A percentile compares a stretch with the other conserved stretches of the same genome.
phyloP scores from a whole-genome alignment of 345 rosid genomes.

The Eucalyptus erythrocorys region DNA sequence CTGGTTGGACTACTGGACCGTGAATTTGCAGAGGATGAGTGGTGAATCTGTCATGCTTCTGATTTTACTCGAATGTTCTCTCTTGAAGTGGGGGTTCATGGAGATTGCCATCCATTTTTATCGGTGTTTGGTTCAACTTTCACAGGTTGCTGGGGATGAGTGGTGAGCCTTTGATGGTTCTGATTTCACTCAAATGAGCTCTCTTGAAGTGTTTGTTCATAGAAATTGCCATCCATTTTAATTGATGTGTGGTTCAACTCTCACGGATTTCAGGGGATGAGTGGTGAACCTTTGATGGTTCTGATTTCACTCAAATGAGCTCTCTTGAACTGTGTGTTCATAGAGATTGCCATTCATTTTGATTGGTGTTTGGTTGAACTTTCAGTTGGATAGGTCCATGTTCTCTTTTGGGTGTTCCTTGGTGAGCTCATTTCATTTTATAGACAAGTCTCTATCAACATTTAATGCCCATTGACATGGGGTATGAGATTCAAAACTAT shows the following conservation, averaged over 20 bases:
- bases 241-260: background rate
- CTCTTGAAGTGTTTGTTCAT: background rate
- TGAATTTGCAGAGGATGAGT: background rate
- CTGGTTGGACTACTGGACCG: background rate
- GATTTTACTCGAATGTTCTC: background rate
- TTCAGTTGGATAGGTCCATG: background rate
- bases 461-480: background rate
- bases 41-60: background rate
- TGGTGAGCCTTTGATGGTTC: background rate
- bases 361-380: background rate
- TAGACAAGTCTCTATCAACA: background rate
- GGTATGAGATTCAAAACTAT: background rate
- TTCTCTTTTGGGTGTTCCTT: background rate
- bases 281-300: background rate
- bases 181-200: background rate
- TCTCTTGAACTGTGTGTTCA: background rate
- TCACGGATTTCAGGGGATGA: background rate
- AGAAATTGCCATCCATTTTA: background rate
- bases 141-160: background rate
- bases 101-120: background rate
- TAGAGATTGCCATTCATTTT: background rate
- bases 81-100: background rate
- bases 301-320: background rate
- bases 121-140: background rate
- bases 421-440: background rate